Percentiles rank a stretch among this genome's conserved stretches.
Conservation (phyloP, 805 yeast species). For the Maudiozyma pseudohumilis region DNA sequence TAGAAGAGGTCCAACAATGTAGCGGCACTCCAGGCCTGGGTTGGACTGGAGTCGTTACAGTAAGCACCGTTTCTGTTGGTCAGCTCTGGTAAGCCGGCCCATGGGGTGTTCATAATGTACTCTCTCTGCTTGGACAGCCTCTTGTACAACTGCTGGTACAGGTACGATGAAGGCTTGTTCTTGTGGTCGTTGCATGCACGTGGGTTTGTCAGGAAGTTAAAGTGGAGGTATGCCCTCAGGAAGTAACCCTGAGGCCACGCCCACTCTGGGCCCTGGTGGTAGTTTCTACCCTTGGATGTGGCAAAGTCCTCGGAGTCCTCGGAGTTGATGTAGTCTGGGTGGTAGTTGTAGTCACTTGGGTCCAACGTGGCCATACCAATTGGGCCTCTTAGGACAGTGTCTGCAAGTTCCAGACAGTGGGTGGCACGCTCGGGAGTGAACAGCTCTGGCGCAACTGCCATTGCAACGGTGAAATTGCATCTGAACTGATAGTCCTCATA, state of each 20-base stretch:
- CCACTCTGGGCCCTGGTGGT: slow-evolving; percentile 99
- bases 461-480: slow-evolving; percentile 86
- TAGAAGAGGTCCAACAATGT: slow-evolving; percentile 72
- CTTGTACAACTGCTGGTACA: slow-evolving; percentile 48
- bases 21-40: slow-evolving; percentile 94
- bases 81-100: slow-evolving; percentile 92
- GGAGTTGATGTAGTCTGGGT: slow-evolving; percentile 79
- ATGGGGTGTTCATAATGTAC: slow-evolving; percentile 67
- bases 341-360: slow-evolving; percentile 83
- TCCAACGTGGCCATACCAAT: slow-evolving; percentile 87
- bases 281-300: slow-evolving; percentile 89
- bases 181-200: slow-evolving; percentile 26
- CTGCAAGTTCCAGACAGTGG: slow-evolving; percentile 63
- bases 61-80: slow-evolving; percentile 79
- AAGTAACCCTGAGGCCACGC: slow-evolving; percentile 87
- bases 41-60: slow-evolving; percentile 83
- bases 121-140: slow-evolving; percentile 54
- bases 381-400: slow-evolving; percentile 69
- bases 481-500: slow-evolving; percentile 91
- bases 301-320: slow-evolving; percentile 81
- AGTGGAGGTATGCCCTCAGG: slow-evolving; percentile 60
- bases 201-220: slow-evolving; percentile 36
- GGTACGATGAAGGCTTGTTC: slow-evolving; percentile 37
- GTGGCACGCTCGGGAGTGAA: slow-evolving; percentile 55
- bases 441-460: slow-evolving; percentile 90